Evolutionary conservation across 345 rosid genomes (phyloP).

Genomic region (Barbarea vulgaris): DNA sequence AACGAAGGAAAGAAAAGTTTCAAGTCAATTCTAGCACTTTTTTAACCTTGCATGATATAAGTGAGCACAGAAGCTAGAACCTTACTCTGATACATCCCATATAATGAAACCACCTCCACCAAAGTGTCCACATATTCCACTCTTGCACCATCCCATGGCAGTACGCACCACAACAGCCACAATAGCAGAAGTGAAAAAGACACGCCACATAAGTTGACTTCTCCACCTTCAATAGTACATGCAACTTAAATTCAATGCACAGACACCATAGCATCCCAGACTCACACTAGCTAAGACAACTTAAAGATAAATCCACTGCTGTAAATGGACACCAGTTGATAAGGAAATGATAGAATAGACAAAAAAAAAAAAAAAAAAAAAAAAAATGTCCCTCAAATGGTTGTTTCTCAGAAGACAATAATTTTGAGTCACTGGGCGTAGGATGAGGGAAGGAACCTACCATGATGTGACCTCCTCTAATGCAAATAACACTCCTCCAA

Average conservation of each 20-base stretch:
- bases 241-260: slow-evolving; percentile 22
- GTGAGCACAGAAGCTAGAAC: slow-evolving; percentile 39
- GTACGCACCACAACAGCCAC: slow-evolving; percentile 98
- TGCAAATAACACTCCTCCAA: slow-evolving; percentile 99
- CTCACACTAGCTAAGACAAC: slow-evolving; percentile 1
- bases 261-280: background rate
- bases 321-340: background rate
- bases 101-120: slow-evolving; percentile 95
- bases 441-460: slow-evolving; percentile 47
- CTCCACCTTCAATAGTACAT: slow-evolving; percentile 79
- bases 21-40: slow-evolving; percentile 16
- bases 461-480: slow-evolving; percentile 98
- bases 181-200: slow-evolving; percentile 94
- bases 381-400: background rate
- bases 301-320: background rate
- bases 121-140: slow-evolving; percentile 96
- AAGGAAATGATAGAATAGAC: background rate
- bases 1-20: slow-evolving; percentile 18
- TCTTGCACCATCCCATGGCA: slow-evolving; percentile 97
- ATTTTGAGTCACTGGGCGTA: background rate
- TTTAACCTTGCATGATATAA: background rate
- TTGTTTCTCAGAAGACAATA: background rate
- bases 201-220: slow-evolving; percentile 99
- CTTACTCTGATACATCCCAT: slow-evolving; percentile 95
- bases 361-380: too few relatives aligned